phyloP scores from a whole-genome alignment of 345 rosid genomes.

The Noccaea caerulescens region DNA sequence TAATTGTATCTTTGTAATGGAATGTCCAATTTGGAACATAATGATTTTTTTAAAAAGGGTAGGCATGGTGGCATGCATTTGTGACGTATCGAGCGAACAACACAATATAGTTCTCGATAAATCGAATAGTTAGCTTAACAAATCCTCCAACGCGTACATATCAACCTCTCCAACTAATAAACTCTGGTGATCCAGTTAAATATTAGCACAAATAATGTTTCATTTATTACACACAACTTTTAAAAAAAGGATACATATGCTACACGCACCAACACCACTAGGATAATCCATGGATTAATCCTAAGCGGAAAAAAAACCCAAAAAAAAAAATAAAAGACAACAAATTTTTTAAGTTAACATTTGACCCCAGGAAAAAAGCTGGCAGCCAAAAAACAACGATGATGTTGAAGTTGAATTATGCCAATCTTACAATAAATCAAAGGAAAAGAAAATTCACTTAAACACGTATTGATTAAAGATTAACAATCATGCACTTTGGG shows the following conservation, averaged over 20 bases:
- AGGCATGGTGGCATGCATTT: conserved; percentile 35
- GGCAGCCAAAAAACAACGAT: conserved; percentile 30
- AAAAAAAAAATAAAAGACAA: conserved; percentile 6
- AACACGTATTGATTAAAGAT: conserved; percentile 11
- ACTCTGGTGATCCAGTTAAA: neutral
- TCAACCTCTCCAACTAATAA: conserved; percentile 41
- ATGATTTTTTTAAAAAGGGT: conserved; percentile 1
- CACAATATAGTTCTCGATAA: conserved; percentile 26
- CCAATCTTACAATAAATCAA: conserved; percentile 4
- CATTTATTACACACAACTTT: conserved; percentile 26
- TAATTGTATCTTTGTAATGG: neutral
- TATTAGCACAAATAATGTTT: conserved; percentile 12
- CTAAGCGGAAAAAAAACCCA: conserved; percentile 8
- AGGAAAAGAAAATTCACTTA: neutral
- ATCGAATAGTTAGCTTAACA: conserved; percentile 39
- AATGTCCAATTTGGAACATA: conserved; percentile 8
- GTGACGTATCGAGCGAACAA: conserved; percentile 35
- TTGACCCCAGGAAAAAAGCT: conserved; percentile 39
- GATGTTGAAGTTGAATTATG: conserved; percentile 16
- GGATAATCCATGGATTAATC: conserved; percentile 40
- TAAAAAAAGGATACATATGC: neutral
- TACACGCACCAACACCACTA: conserved; percentile 18
- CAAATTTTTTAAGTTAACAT: conserved; percentile 28
- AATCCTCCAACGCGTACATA: conserved; percentile 30
- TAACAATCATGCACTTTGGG: neutral